Percentiles rank a stretch among this genome's conserved stretches.
Evolutionary conservation across 495 filamentous ascomycete genomes (phyloP).

Genomic region (Penicillium daleae): DNA sequence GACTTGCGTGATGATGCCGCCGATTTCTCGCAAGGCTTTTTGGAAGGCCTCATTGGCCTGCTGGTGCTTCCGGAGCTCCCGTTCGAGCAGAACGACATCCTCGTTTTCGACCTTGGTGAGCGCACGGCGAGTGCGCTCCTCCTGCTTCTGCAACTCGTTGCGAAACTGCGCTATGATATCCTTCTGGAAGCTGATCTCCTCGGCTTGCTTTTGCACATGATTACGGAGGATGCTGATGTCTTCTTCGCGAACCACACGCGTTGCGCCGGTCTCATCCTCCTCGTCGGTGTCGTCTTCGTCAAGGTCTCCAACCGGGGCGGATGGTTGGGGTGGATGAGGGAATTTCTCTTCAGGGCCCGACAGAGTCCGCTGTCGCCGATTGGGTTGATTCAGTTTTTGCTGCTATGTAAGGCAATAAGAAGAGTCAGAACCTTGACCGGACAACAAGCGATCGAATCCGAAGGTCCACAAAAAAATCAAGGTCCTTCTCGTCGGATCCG

Average conservation of each 20-base stretch:
- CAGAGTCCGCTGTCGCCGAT: slow-evolving; percentile 30
- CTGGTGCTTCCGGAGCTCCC: slow-evolving; percentile 93
- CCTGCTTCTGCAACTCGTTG: slow-evolving; percentile 64
- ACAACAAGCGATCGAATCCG: slow-evolving; percentile 45
- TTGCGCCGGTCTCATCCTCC: slow-evolving; percentile 45
- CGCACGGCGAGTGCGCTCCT: slow-evolving; percentile 60
- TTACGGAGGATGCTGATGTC: slow-evolving; percentile 72
- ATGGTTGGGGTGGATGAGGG: slow-evolving; percentile 21
- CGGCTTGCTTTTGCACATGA: slow-evolving; percentile 77
- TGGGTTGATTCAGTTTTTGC: slow-evolving; percentile 42
- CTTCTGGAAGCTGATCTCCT: slow-evolving; percentile 74
- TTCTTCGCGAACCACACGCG: slow-evolving; percentile 63
- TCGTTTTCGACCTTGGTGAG: slow-evolving; percentile 63
- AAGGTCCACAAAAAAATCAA: slow-evolving; percentile 46
- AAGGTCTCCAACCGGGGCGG: slow-evolving; percentile 38
- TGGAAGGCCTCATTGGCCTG: slow-evolving; percentile 99
- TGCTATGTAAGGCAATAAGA: slow-evolving; percentile 44
- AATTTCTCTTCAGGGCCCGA: slow-evolving; percentile 28
- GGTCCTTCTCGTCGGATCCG: slow-evolving; percentile 44
- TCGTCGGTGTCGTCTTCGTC: slow-evolving; percentile 49
- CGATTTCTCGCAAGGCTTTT: slow-evolving; percentile 95
- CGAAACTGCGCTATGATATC: slow-evolving; percentile 71
- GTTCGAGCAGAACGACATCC: slow-evolving; percentile 72
- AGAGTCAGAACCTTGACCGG: slow-evolving; percentile 46
- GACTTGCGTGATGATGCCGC: slow-evolving; percentile 93